Base-by-base conservation (phyloP, 2,329 filamentous ascomycete species). In the Alternaria dauci region DNA sequence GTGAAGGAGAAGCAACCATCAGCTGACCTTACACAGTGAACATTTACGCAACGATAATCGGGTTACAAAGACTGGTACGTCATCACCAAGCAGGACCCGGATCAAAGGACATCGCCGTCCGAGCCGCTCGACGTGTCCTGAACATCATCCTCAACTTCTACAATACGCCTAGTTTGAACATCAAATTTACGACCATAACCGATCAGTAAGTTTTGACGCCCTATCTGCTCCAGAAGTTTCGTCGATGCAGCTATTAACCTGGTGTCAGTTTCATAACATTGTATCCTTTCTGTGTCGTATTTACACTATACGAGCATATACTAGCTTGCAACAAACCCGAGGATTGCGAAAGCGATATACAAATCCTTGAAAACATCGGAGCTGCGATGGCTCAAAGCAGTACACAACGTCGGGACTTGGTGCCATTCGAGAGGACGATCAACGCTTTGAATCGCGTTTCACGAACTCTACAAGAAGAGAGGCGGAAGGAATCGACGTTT, bases 251-350 rank as follows among this genome's bases (percentile, higher is more conserved):
- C 9, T 16, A 36, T 34, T 58, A 8, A 60, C 34, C n/a, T 38
- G 34, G 2, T 6, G 55, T 6, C 39, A 72, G 72, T 38, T 75
- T 75, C 57, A 68, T 75, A 41, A 68, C 58, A 38, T 70, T 76
- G 41, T 76, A 73, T 34, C 71, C 72, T 0, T 76, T 76, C 55
- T 73, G 69, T 30, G 71, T 72, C 4, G 63, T 73, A 8, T 75
- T 76, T 59, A 64, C 70, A 1, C 67, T 76, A 2, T 76, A 76
- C 58, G 71, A 73, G 42, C 51, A 75, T 46, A 68, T 76, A 30
- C 60, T 76, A 23, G 67, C 66, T 2, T 69, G 64, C 42, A 61
- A 41, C 39, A 41, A 70, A 28, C 69, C 70, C 0, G 62, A 70
- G 0, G 62, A 71, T 18, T 75, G 71, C 62, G 70, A 71, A 41